phyloP scores from a whole-genome alignment of 768 basidiomycete genomes.

The Boletus speciosus region DNA sequence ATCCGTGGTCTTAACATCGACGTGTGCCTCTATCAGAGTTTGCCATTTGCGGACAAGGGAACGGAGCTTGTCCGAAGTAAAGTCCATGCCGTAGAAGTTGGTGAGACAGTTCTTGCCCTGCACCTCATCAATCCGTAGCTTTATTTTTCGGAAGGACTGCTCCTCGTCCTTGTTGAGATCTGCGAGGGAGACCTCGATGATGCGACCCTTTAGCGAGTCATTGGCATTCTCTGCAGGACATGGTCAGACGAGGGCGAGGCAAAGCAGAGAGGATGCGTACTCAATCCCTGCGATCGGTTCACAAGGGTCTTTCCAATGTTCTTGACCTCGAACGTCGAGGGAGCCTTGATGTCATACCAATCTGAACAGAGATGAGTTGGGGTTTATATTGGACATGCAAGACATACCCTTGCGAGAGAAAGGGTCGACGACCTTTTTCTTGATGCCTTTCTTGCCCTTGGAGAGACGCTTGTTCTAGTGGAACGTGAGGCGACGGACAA shows the following conservation, averaged over 20 bases:
- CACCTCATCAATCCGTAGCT: slow-evolving; percentile 93
- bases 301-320: slow-evolving; percentile 98
- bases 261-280: slow-evolving; percentile 50
- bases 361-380: slow-evolving; percentile 46
- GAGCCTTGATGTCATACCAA: slow-evolving; percentile 99
- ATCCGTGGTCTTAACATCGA: slow-evolving; percentile 98
- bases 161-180: slow-evolving; percentile 99
- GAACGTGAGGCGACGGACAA: slow-evolving; percentile 1
- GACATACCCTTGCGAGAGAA: slow-evolving; percentile 94
- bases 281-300: slow-evolving; percentile 97
- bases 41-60: slow-evolving; percentile 99
- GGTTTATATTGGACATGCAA: not conserved
- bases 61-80: slow-evolving; percentile 99
- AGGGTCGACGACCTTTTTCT: slow-evolving; percentile 99
- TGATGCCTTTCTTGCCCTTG: slow-evolving; percentile 98
- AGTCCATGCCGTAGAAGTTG: slow-evolving; percentile 99
- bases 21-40: slow-evolving; percentile 96
- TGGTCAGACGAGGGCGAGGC: slow-evolving; percentile 5
- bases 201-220: slow-evolving; percentile 96
- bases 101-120: slow-evolving; percentile 99
- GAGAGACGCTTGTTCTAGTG: slow-evolving; percentile 93
- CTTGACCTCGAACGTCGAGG: slow-evolving; percentile 93
- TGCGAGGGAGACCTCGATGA: slow-evolving; percentile 92
- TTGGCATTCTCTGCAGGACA: slow-evolving; percentile 83
- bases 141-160: slow-evolving; percentile 98